These are phyloP conservation scores for Steccherinum ochraceum DNA, from an alignment of 768 basidiomycete genomes.

Conservation along the genomic window DNA sequence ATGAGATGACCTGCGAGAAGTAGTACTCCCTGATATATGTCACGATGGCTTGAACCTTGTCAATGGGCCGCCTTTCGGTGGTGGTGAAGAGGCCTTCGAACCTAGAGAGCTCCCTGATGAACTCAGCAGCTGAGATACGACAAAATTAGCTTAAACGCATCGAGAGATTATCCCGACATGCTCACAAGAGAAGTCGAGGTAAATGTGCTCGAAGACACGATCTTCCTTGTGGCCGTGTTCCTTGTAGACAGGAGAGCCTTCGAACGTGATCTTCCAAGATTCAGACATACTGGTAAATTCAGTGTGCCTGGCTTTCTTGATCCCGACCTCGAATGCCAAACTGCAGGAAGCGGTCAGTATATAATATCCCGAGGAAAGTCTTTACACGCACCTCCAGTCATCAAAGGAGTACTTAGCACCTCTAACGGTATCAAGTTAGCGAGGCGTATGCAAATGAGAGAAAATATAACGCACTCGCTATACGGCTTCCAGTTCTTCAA, in stretches of 20 bases:
- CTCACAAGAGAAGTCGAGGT: constrained; percentile 18
- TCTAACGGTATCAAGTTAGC: not conserved
- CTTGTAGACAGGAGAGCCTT: constrained; percentile 10
- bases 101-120: constrained; percentile 18
- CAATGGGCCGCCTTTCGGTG: constrained; percentile 8
- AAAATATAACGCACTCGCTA: constrained; percentile 6
- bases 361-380: not conserved
- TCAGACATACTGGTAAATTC: not conserved
- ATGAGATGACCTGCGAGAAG: constrained; percentile 10
- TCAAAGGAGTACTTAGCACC: constrained; percentile 1
- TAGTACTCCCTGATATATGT: constrained; percentile 17
- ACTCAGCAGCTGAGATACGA: constrained; percentile 13
- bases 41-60: constrained; percentile 16
- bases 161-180: not conserved
- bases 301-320: constrained; percentile 13
- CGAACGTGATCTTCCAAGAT: constrained; percentile 1
- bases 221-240: constrained; percentile 8
- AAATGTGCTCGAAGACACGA: constrained; percentile 17
- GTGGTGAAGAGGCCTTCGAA: constrained; percentile 13
- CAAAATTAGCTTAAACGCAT: not conserved
- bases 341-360: constrained; percentile 6
- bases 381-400: not conserved
- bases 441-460: not conserved
- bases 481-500: constrained; percentile 4
- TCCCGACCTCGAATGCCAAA: constrained; percentile 20